phyloP scores from a whole-genome alignment of 1,284 basidiomycete genomes.

The Tilletia indica region DNA sequence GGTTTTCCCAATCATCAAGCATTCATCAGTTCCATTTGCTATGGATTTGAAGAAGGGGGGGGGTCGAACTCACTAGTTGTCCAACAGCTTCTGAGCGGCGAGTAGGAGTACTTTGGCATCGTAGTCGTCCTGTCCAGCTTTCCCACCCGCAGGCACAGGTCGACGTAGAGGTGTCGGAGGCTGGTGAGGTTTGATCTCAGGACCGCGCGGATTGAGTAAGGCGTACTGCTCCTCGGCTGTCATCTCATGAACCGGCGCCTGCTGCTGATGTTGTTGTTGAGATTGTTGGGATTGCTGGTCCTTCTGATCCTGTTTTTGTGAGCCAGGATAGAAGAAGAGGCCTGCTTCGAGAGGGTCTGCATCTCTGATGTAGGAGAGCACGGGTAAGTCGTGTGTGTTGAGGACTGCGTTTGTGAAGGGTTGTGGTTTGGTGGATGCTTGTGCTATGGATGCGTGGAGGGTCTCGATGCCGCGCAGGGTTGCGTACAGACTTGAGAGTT shows the following conservation, averaged over 20 bases:
- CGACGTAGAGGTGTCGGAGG: constrained; percentile 27
- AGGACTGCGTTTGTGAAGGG: constrained; percentile 50
- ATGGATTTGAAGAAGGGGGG: background rate
- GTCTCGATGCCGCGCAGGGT: constrained; percentile 44
- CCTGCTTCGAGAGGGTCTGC: constrained; percentile 45
- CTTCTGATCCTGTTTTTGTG: constrained; percentile 19
- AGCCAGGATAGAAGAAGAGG: constrained; percentile 45
- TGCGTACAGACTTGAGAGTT: constrained; percentile 39
- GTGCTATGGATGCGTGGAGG: constrained; percentile 29
- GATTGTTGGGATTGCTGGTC: constrained; percentile 14
- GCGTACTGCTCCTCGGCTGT: constrained; percentile 10
- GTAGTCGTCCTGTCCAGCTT: constrained; percentile 21
- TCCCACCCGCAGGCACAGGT: constrained; percentile 1
- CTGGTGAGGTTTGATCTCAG: constrained; percentile 23
- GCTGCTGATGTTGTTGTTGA: constrained; percentile 28
- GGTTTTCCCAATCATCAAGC: constrained; percentile 8
- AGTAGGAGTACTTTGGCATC: constrained; percentile 32
- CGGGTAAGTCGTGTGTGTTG: constrained; percentile 41
- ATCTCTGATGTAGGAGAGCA: constrained; percentile 50
- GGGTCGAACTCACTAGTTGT: constrained; percentile 30
- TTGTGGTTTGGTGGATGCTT: constrained; percentile 26
- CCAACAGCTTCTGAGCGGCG: constrained; percentile 41
- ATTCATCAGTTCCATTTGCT: constrained; percentile 15
- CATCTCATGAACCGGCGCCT: constrained; percentile 26
- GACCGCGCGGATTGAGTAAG: constrained; percentile 19